Percentiles rank a stretch among this genome's conserved stretches.
phyloP scores from a whole-genome alignment of 73 alveolate species.

The Durusdinium trenchii region DNA sequence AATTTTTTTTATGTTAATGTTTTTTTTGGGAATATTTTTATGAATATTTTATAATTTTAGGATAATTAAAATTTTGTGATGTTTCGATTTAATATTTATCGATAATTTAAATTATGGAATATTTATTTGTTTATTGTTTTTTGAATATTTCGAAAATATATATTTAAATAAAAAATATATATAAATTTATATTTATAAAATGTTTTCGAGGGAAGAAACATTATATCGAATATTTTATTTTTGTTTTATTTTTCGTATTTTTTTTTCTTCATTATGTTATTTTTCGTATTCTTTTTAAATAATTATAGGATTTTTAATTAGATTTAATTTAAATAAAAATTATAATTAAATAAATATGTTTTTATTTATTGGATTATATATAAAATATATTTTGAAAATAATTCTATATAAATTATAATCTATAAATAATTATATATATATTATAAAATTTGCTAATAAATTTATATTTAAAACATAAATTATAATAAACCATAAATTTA shows the following conservation, averaged over 20 bases:
- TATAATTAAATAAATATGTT: too few species aligned
- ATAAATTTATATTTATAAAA: too few species aligned
- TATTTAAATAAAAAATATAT: too few species aligned
- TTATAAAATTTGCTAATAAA: neutral
- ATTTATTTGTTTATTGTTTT: neutral
- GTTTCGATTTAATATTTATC: neutral
- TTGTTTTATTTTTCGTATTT: neutral
- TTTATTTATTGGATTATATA: neutral
- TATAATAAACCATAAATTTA: neutral
- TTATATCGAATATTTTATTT: neutral
- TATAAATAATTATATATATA: neutral
- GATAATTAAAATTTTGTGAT: too few species aligned
- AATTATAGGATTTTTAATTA: neutral
- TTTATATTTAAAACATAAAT: neutral
- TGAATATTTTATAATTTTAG: too few species aligned
- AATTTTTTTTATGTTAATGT: too few species aligned
- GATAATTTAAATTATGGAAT: neutral
- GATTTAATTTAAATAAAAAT: too few species aligned
- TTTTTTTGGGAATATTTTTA: too few species aligned
- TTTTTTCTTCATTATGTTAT: neutral
- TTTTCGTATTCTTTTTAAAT: too few species aligned
- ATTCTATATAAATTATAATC: neutral
- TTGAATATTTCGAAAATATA: neutral
- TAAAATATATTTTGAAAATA: too few species aligned
- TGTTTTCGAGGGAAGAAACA: neutral